These are phyloP conservation scores for Corinectria fuckeliana DNA, from an alignment of 2,329 filamentous ascomycete genomes.

Conservation along the genomic window DNA sequence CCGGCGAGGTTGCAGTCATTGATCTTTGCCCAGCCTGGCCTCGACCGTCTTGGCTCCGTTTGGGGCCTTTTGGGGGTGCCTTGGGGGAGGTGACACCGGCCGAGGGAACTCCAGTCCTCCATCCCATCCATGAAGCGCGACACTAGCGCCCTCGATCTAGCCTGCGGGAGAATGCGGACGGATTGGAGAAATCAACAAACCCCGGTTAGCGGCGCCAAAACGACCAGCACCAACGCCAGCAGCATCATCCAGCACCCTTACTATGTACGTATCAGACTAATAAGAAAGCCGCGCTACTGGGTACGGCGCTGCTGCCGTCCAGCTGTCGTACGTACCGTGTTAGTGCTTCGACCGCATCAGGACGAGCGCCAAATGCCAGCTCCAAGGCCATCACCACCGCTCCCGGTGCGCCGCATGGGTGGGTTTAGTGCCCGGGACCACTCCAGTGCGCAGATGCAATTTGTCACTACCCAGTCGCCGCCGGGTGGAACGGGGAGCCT, in stretches of 20 bases:
- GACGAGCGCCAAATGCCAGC: conserved; percentile 3
- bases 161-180: conserved; percentile 36
- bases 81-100: conserved; percentile 7
- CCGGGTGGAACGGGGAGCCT: conserved; percentile 19
- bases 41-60: conserved; percentile 32
- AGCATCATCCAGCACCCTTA: background rate
- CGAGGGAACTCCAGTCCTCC: conserved; percentile 26
- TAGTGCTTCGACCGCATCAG: background rate
- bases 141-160: conserved; percentile 31
- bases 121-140: conserved; percentile 27
- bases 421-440: background rate
- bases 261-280: background rate
- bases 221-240: conserved; percentile 7
- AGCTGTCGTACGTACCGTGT: background rate
- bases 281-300: background rate
- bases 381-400: too few relatives aligned
- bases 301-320: background rate
- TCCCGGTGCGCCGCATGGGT: conserved; percentile 14
- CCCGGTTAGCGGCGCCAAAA: background rate
- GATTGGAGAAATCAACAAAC: conserved; percentile 6
- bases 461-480: too few relatives aligned
- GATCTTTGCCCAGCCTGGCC: conserved; percentile 27
- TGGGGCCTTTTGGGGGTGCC: conserved; percentile 11
- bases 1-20: conserved; percentile 21
- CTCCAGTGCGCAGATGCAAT: conserved; percentile 19